These are phyloP conservation scores for Kingdonia uniflora DNA, from an alignment of 164 flowering plant species.

Conservation along the genomic window DNA sequence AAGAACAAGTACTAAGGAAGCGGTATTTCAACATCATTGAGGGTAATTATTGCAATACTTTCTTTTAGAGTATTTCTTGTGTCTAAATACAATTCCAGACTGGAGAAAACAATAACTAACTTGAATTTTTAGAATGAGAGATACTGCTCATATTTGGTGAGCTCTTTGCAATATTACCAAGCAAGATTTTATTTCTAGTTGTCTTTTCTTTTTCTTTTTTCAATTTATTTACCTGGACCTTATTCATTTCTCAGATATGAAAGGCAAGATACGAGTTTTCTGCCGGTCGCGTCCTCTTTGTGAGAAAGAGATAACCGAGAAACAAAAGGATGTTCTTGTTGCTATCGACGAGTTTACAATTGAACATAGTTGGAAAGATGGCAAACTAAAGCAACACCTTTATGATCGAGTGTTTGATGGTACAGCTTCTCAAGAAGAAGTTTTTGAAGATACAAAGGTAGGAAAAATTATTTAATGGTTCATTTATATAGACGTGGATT, in stretches of 20 bases:
- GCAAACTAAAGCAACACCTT: conserved; percentile 62
- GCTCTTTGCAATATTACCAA: too few relatives aligned
- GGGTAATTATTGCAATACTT: conserved; percentile 36
- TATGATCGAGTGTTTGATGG: conserved; percentile 91
- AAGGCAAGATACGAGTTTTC: conserved; percentile 89
- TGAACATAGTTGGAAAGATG: conserved; percentile 95
- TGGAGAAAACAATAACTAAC: too few relatives aligned
- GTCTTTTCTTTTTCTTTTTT: too few relatives aligned
- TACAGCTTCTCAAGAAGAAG: conserved; percentile 72
- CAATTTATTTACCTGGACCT: background rate
- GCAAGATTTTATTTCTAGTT: too few relatives aligned
- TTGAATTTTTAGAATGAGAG: too few relatives aligned
- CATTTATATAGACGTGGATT: too few relatives aligned
- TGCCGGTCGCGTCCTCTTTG: conserved; percentile 82
- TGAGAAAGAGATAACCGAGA: conserved; percentile 61
- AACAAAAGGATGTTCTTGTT: conserved; percentile 41
- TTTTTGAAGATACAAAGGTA: conserved; percentile 92
- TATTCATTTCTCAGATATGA: conserved; percentile 62
- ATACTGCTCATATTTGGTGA: background rate
- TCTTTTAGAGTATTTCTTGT: too few relatives aligned
- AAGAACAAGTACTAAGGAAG: conserved; percentile 85
- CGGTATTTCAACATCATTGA: conserved; percentile 89
- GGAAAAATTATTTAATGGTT: too few relatives aligned
- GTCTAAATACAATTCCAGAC: too few relatives aligned
- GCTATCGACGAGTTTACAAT: conserved; percentile 80